Percentiles rank a stretch among this genome's conserved stretches.
phyloP scores from a whole-genome alignment of 768 basidiomycete species.

The Panaeolus cyanescens region DNA sequence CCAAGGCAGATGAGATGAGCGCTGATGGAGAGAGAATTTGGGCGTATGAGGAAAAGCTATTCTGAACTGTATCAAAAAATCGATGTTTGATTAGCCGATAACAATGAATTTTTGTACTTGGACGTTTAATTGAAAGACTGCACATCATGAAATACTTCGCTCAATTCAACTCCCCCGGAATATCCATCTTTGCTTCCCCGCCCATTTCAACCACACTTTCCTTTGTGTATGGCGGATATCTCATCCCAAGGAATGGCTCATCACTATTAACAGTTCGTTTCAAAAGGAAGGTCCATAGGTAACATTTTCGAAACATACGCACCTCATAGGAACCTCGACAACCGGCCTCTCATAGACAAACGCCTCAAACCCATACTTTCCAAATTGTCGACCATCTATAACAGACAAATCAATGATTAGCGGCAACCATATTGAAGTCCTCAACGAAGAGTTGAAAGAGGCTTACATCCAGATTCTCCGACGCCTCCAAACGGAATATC shows the following conservation, averaged over 20 bases:
- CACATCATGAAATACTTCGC: too few relatives aligned
- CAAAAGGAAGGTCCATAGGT: not conserved
- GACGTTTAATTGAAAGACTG: too few relatives aligned
- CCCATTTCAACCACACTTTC: slow-evolving; percentile 33
- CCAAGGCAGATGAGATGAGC: not conserved
- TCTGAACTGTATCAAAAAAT: too few relatives aligned
- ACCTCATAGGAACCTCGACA: slow-evolving; percentile 56
- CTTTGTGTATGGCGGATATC: slow-evolving; percentile 57
- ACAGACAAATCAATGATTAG: not conserved
- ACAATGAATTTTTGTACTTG: too few relatives aligned
- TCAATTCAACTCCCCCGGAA: slow-evolving; percentile 20
- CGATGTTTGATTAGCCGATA: too few relatives aligned
- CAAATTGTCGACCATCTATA: slow-evolving; percentile 56
- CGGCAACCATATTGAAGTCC: not conserved
- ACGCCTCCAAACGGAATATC: slow-evolving; percentile 37
- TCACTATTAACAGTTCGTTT: slow-evolving; percentile 34
- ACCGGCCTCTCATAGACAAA: slow-evolving; percentile 53
- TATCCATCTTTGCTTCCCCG: slow-evolving; percentile 16
- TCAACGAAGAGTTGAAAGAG: not conserved
- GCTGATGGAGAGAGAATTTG: not conserved
- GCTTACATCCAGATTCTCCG: slow-evolving; percentile 68
- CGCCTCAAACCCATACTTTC: slow-evolving; percentile 55
- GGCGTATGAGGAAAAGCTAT: too few relatives aligned
- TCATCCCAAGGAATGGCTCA: slow-evolving; percentile 37
- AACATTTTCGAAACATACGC: slow-evolving; percentile 18